Base-by-base conservation (phyloP, 176 grass and related monocot genomes). In the Zea mays region DNA sequence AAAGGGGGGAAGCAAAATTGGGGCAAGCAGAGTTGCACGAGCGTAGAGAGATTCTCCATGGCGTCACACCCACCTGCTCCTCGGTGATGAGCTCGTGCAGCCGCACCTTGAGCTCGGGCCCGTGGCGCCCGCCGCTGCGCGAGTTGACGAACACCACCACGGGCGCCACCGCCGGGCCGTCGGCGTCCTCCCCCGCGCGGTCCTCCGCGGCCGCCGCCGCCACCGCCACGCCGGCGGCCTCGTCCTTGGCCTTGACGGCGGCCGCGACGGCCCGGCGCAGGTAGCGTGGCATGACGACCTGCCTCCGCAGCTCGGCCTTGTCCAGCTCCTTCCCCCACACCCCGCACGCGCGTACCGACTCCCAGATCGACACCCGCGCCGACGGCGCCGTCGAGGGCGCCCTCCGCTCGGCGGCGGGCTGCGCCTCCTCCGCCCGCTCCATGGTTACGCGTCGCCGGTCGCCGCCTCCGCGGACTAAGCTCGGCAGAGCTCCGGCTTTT, bases 61-160 rank as follows among this genome's bases (percentile, higher is more conserved):
- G 56, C 70, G n/a, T 89, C 47, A 99, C 96, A 39, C 38, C 87
- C 47, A 99, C 96, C 90, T 99, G 96, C 66, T 99, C 96, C 80
- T 95, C 81, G 82, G 70, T 95, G 42, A 99, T 86, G 82, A 99
- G 90, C 79, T 95, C 90, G 82, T 93, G 85, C 0, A 99, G 80
- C 19, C 96, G 81, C 70, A 90, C 56, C 89, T 89, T 92, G 81
- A 99, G 88, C 81, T 88, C 85, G 17, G 88, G 92, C 52, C 96
- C 92, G 70, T 90, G 90, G 7, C 96, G 85, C 11, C 96, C 96
- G 7, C 96, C 92, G 56, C 96, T 99, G 61, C 66, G 74, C 2
- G 96, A 99, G 78, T 95, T 99, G 7, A 99, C 87, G 73, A 99
- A 99, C 75, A 99, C 92, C 16, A 99, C 92, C 27, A 95, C 10